Evolutionary conservation across 768 basidiomycete species (phyloP).

Genomic region (Tylopilus vinaceipallidus): DNA sequence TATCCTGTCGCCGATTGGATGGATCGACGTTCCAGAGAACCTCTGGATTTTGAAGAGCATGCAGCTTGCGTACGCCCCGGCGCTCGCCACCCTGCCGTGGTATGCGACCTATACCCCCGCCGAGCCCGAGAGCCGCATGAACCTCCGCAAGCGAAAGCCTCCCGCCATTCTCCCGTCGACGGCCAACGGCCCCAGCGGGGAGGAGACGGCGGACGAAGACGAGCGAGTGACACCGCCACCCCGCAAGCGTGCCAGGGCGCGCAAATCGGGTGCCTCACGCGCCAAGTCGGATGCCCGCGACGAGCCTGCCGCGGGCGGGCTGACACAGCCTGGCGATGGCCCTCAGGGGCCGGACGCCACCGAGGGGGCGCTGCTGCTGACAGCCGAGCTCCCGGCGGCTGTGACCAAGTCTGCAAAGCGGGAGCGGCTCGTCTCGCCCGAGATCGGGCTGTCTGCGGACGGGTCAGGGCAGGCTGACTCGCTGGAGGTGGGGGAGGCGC

Average conservation of each 20-base stretch:
- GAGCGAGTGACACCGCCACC: slow-evolving; percentile 29
- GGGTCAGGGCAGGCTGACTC: slow-evolving; percentile 10
- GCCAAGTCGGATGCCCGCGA: slow-evolving; percentile 3
- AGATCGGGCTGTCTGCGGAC: slow-evolving; percentile 19
- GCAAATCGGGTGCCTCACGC: slow-evolving; percentile 16
- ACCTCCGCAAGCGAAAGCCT: slow-evolving; percentile 32
- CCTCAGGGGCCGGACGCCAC: neutral
- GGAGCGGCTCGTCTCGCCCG: no score
- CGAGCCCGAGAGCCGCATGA: slow-evolving; percentile 34
- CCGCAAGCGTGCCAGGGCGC: slow-evolving; percentile 31
- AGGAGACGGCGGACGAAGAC: slow-evolving; percentile 33
- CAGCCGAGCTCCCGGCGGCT: slow-evolving; percentile 11
- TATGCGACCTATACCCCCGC: slow-evolving; percentile 31
- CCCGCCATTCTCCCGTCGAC: slow-evolving; percentile 17
- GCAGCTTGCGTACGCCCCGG: slow-evolving; percentile 28
- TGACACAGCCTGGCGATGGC: slow-evolving; percentile 1
- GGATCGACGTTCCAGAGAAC: slow-evolving; percentile 34
- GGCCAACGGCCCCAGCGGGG: slow-evolving; percentile 35
- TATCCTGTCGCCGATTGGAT: slow-evolving; percentile 35
- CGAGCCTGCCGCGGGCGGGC: slow-evolving; percentile 8
- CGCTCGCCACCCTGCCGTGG: slow-evolving; percentile 26
- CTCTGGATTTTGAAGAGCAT: slow-evolving; percentile 35
- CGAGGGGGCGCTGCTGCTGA: slow-evolving; percentile 15
- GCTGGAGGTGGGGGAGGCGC: slow-evolving; percentile 21
- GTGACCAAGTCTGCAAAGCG: slow-evolving; percentile 20